Conservation (phyloP, 2,329 filamentous ascomycete species). For the Neonectria sp. region DNA sequence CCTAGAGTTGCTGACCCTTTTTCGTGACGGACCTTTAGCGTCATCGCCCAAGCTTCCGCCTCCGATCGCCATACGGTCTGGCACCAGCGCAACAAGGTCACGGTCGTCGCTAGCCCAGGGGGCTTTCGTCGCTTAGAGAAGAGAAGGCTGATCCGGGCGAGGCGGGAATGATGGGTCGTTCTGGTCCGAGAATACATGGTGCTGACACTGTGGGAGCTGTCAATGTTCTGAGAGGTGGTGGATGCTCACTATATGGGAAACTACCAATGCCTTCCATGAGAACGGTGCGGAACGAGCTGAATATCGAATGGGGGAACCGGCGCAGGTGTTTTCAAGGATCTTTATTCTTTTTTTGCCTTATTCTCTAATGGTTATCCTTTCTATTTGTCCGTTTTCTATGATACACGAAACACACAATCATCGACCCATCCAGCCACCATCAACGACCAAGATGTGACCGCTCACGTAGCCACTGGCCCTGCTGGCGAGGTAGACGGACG, state of each 20-base stretch:
- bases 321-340: not conserved
- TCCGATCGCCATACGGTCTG: constrained; percentile 38
- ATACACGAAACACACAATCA: constrained; percentile 52
- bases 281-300: too few relatives aligned
- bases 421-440: constrained; percentile 94
- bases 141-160: constrained; percentile 43
- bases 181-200: not conserved
- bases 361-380: constrained; percentile 7
- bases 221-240: not conserved
- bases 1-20: not conserved
- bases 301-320: not conserved
- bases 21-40: constrained; percentile 11
- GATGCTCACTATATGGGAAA: not conserved
- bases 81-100: constrained; percentile 43
- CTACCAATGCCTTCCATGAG: too few relatives aligned
- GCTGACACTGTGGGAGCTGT: not conserved
- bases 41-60: constrained; percentile 25
- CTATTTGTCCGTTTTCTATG: constrained; percentile 19
- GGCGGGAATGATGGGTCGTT: constrained; percentile 22
- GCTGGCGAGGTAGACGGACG: constrained; percentile 82
- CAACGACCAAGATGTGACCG: constrained; percentile 86
- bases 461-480: constrained; percentile 85
- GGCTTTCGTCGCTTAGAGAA: constrained; percentile 42
- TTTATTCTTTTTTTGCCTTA: constrained; percentile 11
- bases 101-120: constrained; percentile 32